These are phyloP conservation scores for Eucalyptus curtisii DNA, from an alignment of 345 rosid genomes.

Conservation along the genomic window DNA sequence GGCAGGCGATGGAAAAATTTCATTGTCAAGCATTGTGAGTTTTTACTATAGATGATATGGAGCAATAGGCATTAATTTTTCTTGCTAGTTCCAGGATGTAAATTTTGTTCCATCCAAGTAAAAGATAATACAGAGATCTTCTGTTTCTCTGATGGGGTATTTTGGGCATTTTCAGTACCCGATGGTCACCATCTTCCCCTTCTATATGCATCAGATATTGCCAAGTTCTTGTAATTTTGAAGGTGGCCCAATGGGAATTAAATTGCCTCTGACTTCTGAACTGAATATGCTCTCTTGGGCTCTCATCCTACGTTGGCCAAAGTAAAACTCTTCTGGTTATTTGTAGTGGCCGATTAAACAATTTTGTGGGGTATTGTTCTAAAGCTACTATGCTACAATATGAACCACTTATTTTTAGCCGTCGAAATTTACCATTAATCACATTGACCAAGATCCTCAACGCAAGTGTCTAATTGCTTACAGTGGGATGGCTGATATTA, in stretches of 20 bases:
- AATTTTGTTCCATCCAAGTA: too few relatives aligned
- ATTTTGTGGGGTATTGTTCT: not conserved
- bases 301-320: not conserved
- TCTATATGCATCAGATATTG: too few relatives aligned
- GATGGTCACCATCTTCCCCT: too few relatives aligned
- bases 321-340: not conserved
- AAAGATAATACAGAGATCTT: too few relatives aligned
- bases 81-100: too few relatives aligned
- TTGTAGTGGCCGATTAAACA: not conserved
- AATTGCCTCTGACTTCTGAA: not conserved
- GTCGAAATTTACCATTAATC: not conserved
- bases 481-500: not conserved
- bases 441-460: not conserved
- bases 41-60: too few relatives aligned
- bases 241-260: not conserved
- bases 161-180: not conserved
- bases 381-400: not conserved
- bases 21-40: too few relatives aligned
- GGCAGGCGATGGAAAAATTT: too few relatives aligned
- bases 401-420: not conserved
- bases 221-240: too few relatives aligned
- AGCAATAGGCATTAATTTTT: too few relatives aligned
- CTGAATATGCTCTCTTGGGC: not conserved
- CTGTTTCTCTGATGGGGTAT: too few relatives aligned
- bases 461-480: not conserved